phyloP scores from a whole-genome alignment of 148 eudicot genomes.

The Silene uniflora region DNA sequence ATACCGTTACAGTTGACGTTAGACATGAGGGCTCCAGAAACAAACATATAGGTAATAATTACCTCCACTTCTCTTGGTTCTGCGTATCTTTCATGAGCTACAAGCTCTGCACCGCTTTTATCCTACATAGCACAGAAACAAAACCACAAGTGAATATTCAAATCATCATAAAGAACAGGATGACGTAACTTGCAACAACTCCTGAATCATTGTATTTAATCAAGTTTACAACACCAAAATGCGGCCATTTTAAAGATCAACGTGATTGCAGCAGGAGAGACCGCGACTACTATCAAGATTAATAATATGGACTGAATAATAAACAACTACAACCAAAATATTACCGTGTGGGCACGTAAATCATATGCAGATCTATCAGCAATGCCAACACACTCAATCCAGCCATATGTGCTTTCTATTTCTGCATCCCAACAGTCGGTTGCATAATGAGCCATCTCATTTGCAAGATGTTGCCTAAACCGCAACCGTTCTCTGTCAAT shows the following conservation, averaged over 20 bases:
- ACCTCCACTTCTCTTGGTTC: constrained; percentile 97
- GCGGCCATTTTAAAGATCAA: no score
- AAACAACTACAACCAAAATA: constrained; percentile 3
- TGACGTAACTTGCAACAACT: background rate
- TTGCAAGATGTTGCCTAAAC: constrained; percentile 93
- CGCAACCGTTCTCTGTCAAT: constrained; percentile 79
- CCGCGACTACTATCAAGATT: no score
- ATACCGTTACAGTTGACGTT: background rate
- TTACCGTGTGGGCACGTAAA: constrained; percentile 86
- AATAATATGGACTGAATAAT: background rate
- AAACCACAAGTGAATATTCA: background rate
- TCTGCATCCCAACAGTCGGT: constrained; percentile 99
- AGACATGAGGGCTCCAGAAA: background rate
- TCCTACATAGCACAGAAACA: constrained; percentile 39
- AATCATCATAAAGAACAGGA: background rate
- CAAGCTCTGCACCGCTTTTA: constrained; percentile 83
- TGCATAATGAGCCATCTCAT: constrained; percentile 99
- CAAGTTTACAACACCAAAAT: no score
- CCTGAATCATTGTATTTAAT: no score
- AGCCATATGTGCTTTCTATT: constrained; percentile 88
- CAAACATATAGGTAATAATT: background rate
- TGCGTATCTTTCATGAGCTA: constrained; percentile 76
- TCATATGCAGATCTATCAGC: constrained; percentile 96
- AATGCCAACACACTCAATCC: constrained; percentile 99
- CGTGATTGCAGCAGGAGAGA: no score